phyloP scores from a whole-genome alignment of 2,329 filamentous ascomycete genomes.

The Metarhizium guizhouense region DNA sequence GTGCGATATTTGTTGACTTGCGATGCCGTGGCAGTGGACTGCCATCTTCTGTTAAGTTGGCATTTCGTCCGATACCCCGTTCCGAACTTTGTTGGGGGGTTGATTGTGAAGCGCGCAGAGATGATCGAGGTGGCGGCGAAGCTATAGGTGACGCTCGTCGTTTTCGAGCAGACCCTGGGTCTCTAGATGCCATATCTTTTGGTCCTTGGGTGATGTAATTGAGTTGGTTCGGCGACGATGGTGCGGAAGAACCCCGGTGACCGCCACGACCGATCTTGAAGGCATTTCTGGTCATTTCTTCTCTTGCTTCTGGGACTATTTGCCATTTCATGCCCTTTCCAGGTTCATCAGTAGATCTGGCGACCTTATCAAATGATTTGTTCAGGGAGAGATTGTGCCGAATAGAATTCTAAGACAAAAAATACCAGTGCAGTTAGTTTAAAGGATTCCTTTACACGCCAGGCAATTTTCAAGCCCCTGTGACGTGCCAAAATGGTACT shows the following conservation, averaged over 20 bases:
- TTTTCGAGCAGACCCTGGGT: conserved; percentile 45
- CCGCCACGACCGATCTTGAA: conserved; percentile 53
- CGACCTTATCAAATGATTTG: conserved; percentile 89
- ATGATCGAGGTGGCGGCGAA: conserved; percentile 46
- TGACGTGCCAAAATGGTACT: conserved; percentile 19
- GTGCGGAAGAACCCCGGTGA: conserved; percentile 59
- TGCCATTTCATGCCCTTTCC: conserved; percentile 99
- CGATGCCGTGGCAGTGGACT: conserved; percentile 53
- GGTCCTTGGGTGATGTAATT: conserved; percentile 53
- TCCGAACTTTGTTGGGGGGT: conserved; percentile 47
- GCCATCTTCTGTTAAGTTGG: conserved; percentile 41
- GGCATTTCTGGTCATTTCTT: conserved; percentile 77
- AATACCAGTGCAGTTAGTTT: neutral
- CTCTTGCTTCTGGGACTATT: conserved; percentile 72
- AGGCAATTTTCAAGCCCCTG: neutral
- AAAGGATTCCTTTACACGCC: neutral
- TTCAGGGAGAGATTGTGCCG: conserved; percentile 93
- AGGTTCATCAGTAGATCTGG: conserved; percentile 85
- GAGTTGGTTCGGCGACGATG: conserved; percentile 56
- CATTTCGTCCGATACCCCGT: conserved; percentile 26
- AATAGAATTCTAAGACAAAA: conserved; percentile 69
- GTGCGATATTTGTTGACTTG: conserved; percentile 23
- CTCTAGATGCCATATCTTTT: conserved; percentile 43
- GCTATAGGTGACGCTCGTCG: conserved; percentile 44
- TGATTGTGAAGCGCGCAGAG: conserved; percentile 41